phyloP scores from a whole-genome alignment of 768 basidiomycete genomes.

The Tricholoma hemisulphureum region DNA sequence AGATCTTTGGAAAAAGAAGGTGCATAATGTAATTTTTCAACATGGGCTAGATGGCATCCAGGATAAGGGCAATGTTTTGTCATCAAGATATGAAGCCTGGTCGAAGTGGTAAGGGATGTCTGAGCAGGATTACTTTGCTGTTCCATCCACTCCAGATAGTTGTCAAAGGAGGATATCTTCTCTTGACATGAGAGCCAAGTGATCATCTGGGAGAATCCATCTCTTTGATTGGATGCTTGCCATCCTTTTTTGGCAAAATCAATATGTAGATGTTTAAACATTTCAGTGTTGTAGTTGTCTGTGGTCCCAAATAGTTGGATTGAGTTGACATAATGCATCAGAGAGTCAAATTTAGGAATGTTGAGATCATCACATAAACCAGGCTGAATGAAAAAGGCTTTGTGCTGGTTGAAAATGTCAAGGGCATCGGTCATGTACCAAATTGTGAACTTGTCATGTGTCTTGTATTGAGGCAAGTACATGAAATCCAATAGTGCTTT shows the following conservation, averaged over 20 bases:
- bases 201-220: conserved; percentile 38
- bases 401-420: too few relatives aligned
- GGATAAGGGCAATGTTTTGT: too few relatives aligned
- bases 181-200: conserved; percentile 37
- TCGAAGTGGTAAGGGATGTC: conserved; percentile 3
- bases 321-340: conserved; percentile 27
- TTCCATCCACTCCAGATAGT: too few relatives aligned
- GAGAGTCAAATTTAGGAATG: conserved; percentile 36
- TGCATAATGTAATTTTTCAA: conserved; percentile 16
- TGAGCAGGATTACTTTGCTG: too few relatives aligned
- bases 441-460: conserved; percentile 27
- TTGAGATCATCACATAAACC: conserved; percentile 30
- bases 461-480: conserved; percentile 29
- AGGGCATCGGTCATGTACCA: conserved; percentile 20
- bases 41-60: conserved; percentile 16
- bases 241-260: conserved; percentile 38
- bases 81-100: too few relatives aligned
- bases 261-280: conserved; percentile 39
- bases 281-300: conserved; percentile 35
- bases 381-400: too few relatives aligned
- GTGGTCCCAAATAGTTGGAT: conserved; percentile 27
- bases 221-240: conserved; percentile 26
- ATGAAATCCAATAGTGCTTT: conserved; percentile 35
- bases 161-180: conserved; percentile 18
- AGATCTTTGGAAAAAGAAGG: conserved; percentile 23